phyloP scores from a whole-genome alignment of 441 rosid species.

The Sinapis alba region DNA sequence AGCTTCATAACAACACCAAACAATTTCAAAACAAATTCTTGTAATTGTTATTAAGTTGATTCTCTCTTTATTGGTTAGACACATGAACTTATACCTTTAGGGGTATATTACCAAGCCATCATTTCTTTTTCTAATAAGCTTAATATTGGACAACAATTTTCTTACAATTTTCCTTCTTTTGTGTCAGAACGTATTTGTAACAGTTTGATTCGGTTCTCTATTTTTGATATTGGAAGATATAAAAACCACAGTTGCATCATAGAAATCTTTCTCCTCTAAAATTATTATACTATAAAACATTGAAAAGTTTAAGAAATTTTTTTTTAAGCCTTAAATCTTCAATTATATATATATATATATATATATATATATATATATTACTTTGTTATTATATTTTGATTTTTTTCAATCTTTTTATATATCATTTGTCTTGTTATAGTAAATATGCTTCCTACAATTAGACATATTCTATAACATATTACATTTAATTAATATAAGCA shows the following conservation, averaged over 20 bases:
- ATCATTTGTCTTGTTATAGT: not conserved
- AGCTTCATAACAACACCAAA: not conserved
- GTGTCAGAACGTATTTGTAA: not conserved
- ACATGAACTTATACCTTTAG: not conserved
- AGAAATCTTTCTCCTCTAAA: not conserved
- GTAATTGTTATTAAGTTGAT: not conserved
- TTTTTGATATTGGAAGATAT: not conserved
- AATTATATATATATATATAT: too few relatives aligned
- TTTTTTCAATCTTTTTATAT: not conserved
- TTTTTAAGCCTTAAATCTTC: not conserved
- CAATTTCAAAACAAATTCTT: not conserved
- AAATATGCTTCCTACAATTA: not conserved
- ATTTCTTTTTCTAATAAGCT: not conserved
- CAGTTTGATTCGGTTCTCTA: not conserved
- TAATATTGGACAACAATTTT: not conserved
- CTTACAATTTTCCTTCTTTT: not conserved
- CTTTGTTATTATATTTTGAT: not conserved
- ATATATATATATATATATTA: too few relatives aligned
- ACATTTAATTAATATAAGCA: not conserved
- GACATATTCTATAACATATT: not conserved
- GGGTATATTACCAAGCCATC: not conserved
- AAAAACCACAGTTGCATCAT: not conserved
- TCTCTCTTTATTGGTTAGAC: not conserved
- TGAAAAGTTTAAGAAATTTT: not conserved
- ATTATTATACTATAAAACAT: not conserved